Evolutionary conservation across 192 early-diverging fungal genomes (phyloP).

Genomic region (Coemansia sp.): DNA sequence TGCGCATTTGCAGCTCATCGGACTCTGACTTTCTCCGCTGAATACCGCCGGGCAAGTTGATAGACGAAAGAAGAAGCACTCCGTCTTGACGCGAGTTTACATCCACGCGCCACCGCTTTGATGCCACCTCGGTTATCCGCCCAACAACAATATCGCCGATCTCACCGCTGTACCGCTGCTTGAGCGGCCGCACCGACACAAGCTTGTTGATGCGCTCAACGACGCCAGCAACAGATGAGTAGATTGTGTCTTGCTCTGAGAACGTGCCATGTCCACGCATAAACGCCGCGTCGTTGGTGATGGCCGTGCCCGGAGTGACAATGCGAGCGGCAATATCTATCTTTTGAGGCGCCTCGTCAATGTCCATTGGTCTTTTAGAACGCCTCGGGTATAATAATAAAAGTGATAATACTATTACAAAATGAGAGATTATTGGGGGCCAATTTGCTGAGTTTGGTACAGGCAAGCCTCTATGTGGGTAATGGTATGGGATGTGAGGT

Average conservation of each 20-base stretch:
- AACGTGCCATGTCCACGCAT: conserved; percentile 86
- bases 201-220: conserved; percentile 96
- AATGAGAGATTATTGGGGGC: too few species aligned
- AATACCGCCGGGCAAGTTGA: conserved; percentile 93
- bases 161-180: conserved; percentile 86
- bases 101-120: conserved; percentile 94
- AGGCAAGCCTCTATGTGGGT: too few species aligned
- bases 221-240: conserved; percentile 84
- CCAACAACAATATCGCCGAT: conserved; percentile 98
- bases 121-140: conserved; percentile 83
- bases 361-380: conserved; percentile 20
- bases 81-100: conserved; percentile 86
- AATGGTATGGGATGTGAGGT: too few species aligned
- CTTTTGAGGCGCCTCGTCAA: conserved; percentile 16
- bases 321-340: conserved; percentile 30
- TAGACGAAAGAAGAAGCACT: conserved; percentile 78
- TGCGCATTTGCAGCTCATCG: conserved; percentile 95
- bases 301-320: conserved; percentile 43
- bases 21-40: conserved; percentile 93
- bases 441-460: too few species aligned
- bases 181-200: conserved; percentile 83
- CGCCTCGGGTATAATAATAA: not conserved
- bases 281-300: conserved; percentile 41
- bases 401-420: too few species aligned
- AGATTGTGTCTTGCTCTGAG: conserved; percentile 63